Conservation (phyloP, 1,139 yeast species). For the Keqinozyma sinolaborantium region DNA sequence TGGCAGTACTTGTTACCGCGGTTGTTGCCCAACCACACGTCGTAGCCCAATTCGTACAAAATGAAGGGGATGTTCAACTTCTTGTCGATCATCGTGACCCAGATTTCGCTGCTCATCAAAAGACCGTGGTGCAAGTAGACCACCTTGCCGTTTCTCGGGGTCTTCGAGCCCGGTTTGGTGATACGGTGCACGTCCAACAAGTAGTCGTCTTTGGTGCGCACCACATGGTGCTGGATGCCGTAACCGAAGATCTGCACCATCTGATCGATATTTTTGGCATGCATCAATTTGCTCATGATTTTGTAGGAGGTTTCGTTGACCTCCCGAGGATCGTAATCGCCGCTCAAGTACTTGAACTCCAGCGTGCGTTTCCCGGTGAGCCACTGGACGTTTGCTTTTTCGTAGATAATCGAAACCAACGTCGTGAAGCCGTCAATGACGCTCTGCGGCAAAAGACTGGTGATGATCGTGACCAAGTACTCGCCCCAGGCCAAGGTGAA, state of each 20-base stretch:
- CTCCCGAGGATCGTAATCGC: slow-evolving; percentile 11
- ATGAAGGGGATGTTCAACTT: slow-evolving; percentile 69
- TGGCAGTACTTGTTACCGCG: slow-evolving; percentile 84
- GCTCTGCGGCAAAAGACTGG: slow-evolving; percentile 28
- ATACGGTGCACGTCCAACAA: slow-evolving; percentile 34
- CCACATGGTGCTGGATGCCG: slow-evolving; percentile 34
- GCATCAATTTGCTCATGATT: slow-evolving; percentile 13
- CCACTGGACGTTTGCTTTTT: slow-evolving; percentile 21
- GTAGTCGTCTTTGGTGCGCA: slow-evolving; percentile 37
- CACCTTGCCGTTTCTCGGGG: slow-evolving; percentile 35
- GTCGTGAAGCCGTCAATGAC: slow-evolving; percentile 28
- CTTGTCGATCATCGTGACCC: slow-evolving; percentile 72
- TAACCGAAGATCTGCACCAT: slow-evolving; percentile 39
- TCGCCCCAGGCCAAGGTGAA: slow-evolving; percentile 41
- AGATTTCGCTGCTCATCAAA: slow-evolving; percentile 85
- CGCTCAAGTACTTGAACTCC: slow-evolving; percentile 7
- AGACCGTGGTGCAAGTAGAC: slow-evolving; percentile 89
- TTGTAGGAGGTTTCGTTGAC: slow-evolving; percentile 4
- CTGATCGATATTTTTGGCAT: slow-evolving; percentile 29
- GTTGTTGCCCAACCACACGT: slow-evolving; percentile 91
- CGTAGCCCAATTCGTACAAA: slow-evolving; percentile 77
- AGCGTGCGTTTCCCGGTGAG: slow-evolving; percentile 3
- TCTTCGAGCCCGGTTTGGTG: slow-evolving; percentile 8
- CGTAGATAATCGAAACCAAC: slow-evolving; percentile 25
- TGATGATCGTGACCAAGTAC: slow-evolving; percentile 29